Base-by-base conservation (phyloP, 1,284 basidiomycete species). In the Papiliotrema fonsecae region DNA sequence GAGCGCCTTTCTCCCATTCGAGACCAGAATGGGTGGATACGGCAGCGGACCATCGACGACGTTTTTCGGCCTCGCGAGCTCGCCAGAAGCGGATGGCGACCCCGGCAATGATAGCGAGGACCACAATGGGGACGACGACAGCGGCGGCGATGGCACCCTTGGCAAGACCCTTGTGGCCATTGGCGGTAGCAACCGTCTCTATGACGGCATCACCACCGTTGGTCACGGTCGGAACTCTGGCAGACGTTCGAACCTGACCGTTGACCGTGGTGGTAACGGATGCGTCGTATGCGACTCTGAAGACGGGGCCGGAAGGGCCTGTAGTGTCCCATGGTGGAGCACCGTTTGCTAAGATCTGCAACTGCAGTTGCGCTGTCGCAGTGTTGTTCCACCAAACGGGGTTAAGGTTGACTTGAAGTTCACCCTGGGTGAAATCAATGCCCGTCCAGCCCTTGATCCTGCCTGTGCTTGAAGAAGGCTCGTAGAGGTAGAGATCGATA, bases 381-480 rank as follows among this genome's bases (percentile, higher is more conserved):
- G 83, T 81, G 11, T 78, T 70, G 61, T 88, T 85, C 86, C 87
- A 91, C 87, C 88, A 91, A 32, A 77, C 76, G 0, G 88, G 83
- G 50, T 81, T 70, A 40, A 92, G 71, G 11, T 68, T 55, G 16
- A 69, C 71, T 6, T 77, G 69, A 67, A 82, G 84, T 46, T 74
- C 74, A 24, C 86, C 87, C 6, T 73, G 39, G 3, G 75, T 60
- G 67, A 77, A 84, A 48, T 77, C 72, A 52, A 89, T 80, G 42
- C 75, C 75, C 38, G 78, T 62, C 82, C 82, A 91, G 41, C 77
- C 75, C 56, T 88, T 82, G 52, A 89, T 75, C 32, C 78, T 77
- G 11, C 81, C 72, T 30, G 60, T 70, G 21, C 61, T 48, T 3
- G 76, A 65, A 2, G 58, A 47, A 0, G 85, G 81, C 1, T 81